A percentile compares a stretch with the other conserved stretches of the same genome.
phyloP scores from a whole-genome alignment of 768 basidiomycete genomes.

The Agaricus subrufescens region DNA sequence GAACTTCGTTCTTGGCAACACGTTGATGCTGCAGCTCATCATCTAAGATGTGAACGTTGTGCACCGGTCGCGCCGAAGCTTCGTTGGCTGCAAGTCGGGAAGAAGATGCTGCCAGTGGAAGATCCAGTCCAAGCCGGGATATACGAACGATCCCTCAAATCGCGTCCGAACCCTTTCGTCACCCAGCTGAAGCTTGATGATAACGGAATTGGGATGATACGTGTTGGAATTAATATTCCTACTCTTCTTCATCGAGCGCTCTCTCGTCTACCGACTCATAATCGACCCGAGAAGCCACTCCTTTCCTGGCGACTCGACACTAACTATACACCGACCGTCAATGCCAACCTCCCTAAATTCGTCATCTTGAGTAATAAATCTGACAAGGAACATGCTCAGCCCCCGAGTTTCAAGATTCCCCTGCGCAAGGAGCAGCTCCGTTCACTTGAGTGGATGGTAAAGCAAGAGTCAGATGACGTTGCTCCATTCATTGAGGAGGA shows the following conservation, averaged over 20 bases:
- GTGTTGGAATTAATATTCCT: conserved; percentile 84
- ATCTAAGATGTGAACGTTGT: conserved; percentile 69
- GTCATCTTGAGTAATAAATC: conserved; percentile 67
- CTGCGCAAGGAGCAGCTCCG: conserved; percentile 85
- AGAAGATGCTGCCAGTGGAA: conserved; percentile 68
- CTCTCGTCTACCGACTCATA: conserved; percentile 64
- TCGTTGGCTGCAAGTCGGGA: conserved; percentile 63
- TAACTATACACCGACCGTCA: conserved; percentile 64
- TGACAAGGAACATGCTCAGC: conserved; percentile 70
- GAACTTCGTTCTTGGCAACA: conserved; percentile 65
- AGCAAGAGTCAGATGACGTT: conserved; percentile 61
- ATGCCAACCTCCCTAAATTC: conserved; percentile 59
- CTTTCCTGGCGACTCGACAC: conserved; percentile 83
- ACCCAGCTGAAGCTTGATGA: conserved; percentile 73
- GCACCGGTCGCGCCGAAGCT: conserved; percentile 76
- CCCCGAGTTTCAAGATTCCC: conserved; percentile 69
- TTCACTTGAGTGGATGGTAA: conserved; percentile 90
- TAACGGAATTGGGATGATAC: conserved; percentile 61
- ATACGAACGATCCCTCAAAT: conserved; percentile 85
- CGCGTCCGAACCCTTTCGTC: conserved; percentile 80
- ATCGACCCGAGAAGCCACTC: conserved; percentile 40
- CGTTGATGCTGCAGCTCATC: conserved; percentile 38
- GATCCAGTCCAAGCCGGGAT: conserved; percentile 83
- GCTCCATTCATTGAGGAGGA: conserved; percentile 89
- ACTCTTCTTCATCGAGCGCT: conserved; percentile 85